Conservation (phyloP, 768 basidiomycete species). For the Stropharia rugosoannulata region DNA sequence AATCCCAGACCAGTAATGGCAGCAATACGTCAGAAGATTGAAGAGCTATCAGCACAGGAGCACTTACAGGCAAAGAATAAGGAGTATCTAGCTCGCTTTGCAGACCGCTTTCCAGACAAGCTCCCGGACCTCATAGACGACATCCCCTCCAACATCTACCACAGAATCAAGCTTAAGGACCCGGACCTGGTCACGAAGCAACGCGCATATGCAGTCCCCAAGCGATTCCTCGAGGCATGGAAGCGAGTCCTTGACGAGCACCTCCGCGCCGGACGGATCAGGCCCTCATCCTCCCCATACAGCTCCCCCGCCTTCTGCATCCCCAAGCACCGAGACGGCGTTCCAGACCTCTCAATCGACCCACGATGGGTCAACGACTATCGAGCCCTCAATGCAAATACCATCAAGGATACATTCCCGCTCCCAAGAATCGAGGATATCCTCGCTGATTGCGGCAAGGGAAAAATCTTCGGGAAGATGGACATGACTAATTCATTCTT, state of each 20-base stretch:
- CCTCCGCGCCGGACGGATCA: conserved; percentile 24
- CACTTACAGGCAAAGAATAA: too few species aligned
- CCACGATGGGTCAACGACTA: conserved; percentile 37
- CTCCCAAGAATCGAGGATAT: conserved; percentile 13
- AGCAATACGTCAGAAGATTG: not conserved
- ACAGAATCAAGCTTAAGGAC: conserved; percentile 21
- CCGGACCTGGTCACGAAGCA: conserved; percentile 17
- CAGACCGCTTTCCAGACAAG: not conserved
- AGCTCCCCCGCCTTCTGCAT: conserved; percentile 30
- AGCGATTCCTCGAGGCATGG: conserved; percentile 32
- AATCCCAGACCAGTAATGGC: not conserved
- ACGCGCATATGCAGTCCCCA: conserved; percentile 24
- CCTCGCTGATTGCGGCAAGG: too few species aligned
- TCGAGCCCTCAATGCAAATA: conserved; percentile 28
- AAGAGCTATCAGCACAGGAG: not conserved
- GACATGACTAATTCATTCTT: conserved; percentile 9
- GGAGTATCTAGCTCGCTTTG: too few species aligned
- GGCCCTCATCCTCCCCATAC: conserved; percentile 22
- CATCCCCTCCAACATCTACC: not conserved
- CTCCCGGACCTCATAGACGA: not conserved
- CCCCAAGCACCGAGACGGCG: conserved; percentile 14
- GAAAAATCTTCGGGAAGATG: too few species aligned
- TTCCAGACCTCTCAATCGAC: conserved; percentile 11
- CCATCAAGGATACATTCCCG: conserved; percentile 26
- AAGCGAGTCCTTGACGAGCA: conserved; percentile 17